Conservation (phyloP, 768 basidiomycete genomes). For the Rhizopogon rudus region DNA sequence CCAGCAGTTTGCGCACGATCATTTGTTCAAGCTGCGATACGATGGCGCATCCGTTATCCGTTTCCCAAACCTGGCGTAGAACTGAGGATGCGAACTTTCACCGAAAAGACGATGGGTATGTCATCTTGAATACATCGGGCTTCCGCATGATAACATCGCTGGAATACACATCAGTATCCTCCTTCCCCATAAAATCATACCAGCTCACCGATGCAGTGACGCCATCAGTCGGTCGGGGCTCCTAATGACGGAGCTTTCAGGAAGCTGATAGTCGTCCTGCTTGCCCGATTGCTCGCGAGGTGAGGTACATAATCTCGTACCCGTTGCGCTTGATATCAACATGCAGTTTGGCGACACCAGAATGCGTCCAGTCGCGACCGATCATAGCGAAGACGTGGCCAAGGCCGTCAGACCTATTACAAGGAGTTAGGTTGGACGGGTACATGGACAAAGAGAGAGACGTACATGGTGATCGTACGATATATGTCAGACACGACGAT, state of each 20-base stretch:
- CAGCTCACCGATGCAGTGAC: conserved; percentile 80
- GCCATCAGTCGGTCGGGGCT: conserved; percentile 94
- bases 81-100: conserved; percentile 64
- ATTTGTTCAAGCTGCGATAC: too few species aligned
- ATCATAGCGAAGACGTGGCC: conserved; percentile 98
- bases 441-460: conserved; percentile 1
- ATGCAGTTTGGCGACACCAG: conserved; percentile 95
- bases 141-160: conserved; percentile 99
- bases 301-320: conserved; percentile 97
- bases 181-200: neutral
- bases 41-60: too few species aligned
- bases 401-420: conserved; percentile 81
- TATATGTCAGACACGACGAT: conserved; percentile 96
- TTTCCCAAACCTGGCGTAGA: conserved; percentile 98
- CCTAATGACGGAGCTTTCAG: conserved; percentile 98
- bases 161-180: conserved; percentile 69
- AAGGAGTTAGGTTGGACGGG: neutral
- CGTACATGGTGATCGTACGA: conserved; percentile 96
- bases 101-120: conserved; percentile 91
- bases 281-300: conserved; percentile 96
- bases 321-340: conserved; percentile 94
- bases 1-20: conserved; percentile 54
- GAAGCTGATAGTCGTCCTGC: conserved; percentile 94
- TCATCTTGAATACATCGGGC: conserved; percentile 99
- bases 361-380: conserved; percentile 97